A percentile compares a stretch with the other conserved stretches of the same genome.
These are phyloP conservation scores for Eucalyptus curtisii DNA, from an alignment of 345 rosid genomes.

Conservation along the genomic window DNA sequence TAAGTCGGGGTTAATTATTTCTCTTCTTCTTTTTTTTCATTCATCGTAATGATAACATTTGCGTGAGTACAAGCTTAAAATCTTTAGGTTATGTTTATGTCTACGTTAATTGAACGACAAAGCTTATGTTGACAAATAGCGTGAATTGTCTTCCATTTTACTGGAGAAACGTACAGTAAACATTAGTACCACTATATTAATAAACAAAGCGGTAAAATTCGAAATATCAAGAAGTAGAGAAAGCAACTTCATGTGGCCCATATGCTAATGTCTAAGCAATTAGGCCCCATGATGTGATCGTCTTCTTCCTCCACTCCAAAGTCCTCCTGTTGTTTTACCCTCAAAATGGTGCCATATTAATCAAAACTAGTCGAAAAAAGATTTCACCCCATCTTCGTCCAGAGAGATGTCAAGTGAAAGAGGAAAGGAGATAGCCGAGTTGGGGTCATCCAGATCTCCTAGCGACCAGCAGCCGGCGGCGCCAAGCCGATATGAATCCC, in stretches of 20 bases:
- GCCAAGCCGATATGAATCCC: constrained; percentile 77
- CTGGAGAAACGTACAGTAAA: neutral
- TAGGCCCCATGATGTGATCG: constrained; percentile 23
- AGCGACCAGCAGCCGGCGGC: constrained; percentile 11
- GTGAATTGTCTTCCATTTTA: neutral
- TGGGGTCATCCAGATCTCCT: constrained; percentile 20
- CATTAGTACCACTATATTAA: neutral
- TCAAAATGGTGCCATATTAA: constrained; percentile 6
- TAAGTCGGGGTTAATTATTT: neutral
- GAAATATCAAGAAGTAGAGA: neutral
- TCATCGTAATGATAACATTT: neutral
- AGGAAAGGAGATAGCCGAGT: constrained; percentile 1
- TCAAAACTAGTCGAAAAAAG: neutral
- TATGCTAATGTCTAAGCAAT: constrained; percentile 13
- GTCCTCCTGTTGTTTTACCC: constrained; percentile 18
- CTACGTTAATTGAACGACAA: neutral
- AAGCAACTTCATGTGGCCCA: constrained; percentile 34
- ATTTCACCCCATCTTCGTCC: neutral
- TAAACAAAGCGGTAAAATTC: neutral
- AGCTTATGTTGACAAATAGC: neutral
- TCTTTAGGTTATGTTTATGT: neutral
- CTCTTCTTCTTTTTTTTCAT: neutral
- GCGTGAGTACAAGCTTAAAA: neutral
- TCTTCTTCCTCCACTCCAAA: constrained; percentile 5
- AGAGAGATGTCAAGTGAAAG: constrained; percentile 3